Base-by-base conservation (phyloP, 345 rosid genomes). In the Ricinus communis region DNA sequence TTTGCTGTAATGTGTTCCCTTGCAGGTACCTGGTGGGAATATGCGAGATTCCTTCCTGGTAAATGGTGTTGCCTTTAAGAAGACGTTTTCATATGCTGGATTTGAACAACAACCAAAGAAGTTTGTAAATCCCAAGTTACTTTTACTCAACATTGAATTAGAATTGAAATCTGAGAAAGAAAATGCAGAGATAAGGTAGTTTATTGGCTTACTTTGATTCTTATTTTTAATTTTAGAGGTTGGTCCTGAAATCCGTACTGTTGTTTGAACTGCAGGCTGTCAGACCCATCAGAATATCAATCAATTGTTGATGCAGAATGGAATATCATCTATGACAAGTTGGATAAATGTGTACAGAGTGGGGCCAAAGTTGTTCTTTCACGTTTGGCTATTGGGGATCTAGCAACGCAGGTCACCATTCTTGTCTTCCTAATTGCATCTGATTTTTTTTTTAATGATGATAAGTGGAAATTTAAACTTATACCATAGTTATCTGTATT, bases 271-370 rank as follows among this genome's bases (percentile, higher is more conserved):
- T 66, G 70, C 87, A 96, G 99, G 79, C 85, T 96, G 72, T 84
- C 97, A 67, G 97, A 96, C 87, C 99, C 99, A 74, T 85, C 91
- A 22, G 91, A 93, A 68, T 93, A 96, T 73, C 99, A 96, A 77
- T 96, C 99, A 70, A 96, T 96, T 77, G 99, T 96, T 79, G 99
- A 96, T 84, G 99, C 99, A 15, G 99, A 96, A 71, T 96, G 99
- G 99, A 96, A 93, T 86, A 96, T 96, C 69, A 96, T 96, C 66
- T 96, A 96, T 77, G 97, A 96, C 82, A 96, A 96, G 82, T 76
- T 96, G 83, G 99, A 93, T 80, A 93, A 93, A 84, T 96, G 99
- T 64, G 95, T 85, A 8, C 82, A 90, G 50, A 86, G 93, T 84
- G 99, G 97, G 68, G 98, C 98, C 38, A 91, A 90, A 85, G 88